phyloP scores from a whole-genome alignment of 352 stramenopile genomes.

The Lagenidium giganteum region DNA sequence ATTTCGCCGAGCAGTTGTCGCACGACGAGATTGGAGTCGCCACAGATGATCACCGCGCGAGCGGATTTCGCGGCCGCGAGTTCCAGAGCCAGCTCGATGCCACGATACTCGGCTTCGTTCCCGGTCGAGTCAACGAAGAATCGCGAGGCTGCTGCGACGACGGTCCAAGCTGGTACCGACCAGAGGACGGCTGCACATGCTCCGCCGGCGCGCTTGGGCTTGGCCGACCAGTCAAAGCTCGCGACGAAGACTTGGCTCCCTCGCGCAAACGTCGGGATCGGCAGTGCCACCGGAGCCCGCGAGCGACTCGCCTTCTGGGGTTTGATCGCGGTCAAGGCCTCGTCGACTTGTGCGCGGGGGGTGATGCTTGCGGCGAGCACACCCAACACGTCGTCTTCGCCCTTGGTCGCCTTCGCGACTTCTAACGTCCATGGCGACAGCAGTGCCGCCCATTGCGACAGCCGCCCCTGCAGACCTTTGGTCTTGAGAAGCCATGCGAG shows the following conservation, averaged over 20 bases:
- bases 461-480: background rate
- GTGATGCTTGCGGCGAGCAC: constrained; percentile 1
- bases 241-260: too few relatives aligned
- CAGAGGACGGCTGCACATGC: constrained; percentile 14
- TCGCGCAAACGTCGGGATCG: too few relatives aligned
- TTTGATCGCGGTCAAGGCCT: constrained; percentile 2
- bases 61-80: constrained; percentile 1
- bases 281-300: too few relatives aligned
- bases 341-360: too few relatives aligned
- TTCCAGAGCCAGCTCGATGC: background rate
- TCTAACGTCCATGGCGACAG: constrained; percentile 11
- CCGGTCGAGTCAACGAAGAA: constrained; percentile 13
- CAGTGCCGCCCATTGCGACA: background rate
- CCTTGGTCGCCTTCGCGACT: background rate
- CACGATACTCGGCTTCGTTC: constrained; percentile 18
- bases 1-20: constrained; percentile 18
- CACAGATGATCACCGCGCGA: constrained; percentile 9
- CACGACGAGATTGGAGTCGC: constrained; percentile 13
- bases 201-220: constrained; percentile 4
- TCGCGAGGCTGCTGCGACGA: background rate
- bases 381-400: constrained; percentile 6
- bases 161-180: constrained; percentile 1
- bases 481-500: too few relatives aligned
- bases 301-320: constrained; percentile 8
- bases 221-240: constrained; percentile 15